Base-by-base conservation (phyloP, 2,329 filamentous ascomycete species). In the Pyricularia sp. region DNA sequence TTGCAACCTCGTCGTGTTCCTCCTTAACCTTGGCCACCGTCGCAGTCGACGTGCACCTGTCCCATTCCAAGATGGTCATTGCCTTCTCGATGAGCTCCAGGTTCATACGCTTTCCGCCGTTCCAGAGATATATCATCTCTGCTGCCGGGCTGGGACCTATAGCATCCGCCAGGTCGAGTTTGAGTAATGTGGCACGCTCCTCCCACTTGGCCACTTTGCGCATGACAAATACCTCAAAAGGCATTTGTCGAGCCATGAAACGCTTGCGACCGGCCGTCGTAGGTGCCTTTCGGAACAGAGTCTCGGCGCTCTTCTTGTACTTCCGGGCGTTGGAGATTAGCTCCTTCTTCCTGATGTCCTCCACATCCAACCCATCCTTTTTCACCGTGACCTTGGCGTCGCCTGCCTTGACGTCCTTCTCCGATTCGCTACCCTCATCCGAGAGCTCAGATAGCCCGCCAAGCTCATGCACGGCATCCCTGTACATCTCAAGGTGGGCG, bases 91-190 rank as follows among this genome's bases (percentile, higher is more conserved):
- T 81, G 70, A 94, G 86, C 0, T 80, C 79, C 0, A 79, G 74
- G 2, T 85, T 82, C 92, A 97, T 96, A 68, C 93, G 88, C 78
- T 92, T 94, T 73, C 88, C 88, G 0, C 94, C 94, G 75, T 92
- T 94, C 94, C 94, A 98, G 74, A 98, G 88, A 77, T 94, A 97
- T 14, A 91, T 89, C 91, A 98, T 97, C 81, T 98, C 95, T 74
- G 93, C 87, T 0, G 92, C 82, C 0, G 95, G 95, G 70, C 89
- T 91, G 3, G 92, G 84, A 0, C 93, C 93, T 10, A 96, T 84
- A 0, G 91, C 93, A 73, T 98, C 94, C 1, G 91, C 85, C 3
- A 97, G 82, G 65, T 90, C 86, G 36, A 92, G 79, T 1, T 85
- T 82, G 78, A 89, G 86, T 64, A 85, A 82, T 75, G 89, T 90